These are phyloP conservation scores for Davidsoniella virescens DNA, from an alignment of 2,329 filamentous ascomycete genomes.

Conservation along the genomic window DNA sequence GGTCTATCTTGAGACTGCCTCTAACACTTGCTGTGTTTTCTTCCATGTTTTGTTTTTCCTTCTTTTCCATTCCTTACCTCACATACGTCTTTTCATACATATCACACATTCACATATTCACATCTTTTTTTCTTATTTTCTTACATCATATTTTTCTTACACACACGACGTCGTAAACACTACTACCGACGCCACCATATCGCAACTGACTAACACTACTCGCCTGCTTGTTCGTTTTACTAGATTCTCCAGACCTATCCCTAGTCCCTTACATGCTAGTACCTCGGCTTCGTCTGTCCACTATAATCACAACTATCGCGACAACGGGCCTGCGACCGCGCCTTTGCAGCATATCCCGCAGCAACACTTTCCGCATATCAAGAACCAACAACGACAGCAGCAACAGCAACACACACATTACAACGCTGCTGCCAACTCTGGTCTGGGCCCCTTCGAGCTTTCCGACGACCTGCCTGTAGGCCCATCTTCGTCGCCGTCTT, in stretches of 20 bases:
- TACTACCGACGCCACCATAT: background rate
- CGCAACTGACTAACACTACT: background rate
- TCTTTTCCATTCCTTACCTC: constrained; percentile 1
- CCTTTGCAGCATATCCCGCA: constrained; percentile 3
- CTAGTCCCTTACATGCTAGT: constrained; percentile 11
- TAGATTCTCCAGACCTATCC: constrained; percentile 6
- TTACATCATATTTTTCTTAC: background rate
- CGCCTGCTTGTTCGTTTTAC: background rate
- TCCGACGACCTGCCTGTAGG: background rate
- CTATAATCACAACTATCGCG: background rate
- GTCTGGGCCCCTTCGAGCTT: background rate
- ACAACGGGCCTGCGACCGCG: constrained; percentile 9
- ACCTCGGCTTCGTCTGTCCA: constrained; percentile 4
- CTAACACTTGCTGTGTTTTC: background rate
- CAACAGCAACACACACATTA: background rate
- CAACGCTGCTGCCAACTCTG: constrained; percentile 1
- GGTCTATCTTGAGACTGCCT: background rate
- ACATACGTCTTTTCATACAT: background rate
- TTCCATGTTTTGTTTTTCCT: constrained; percentile 2
- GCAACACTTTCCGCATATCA: background rate
- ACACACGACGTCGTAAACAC: background rate
- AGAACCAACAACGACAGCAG: background rate
- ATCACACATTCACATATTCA: background rate
- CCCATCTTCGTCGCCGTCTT: background rate
- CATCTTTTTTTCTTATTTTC: background rate